Evolutionary conservation across 257 asterid genomes (phyloP).

Genomic region (Osmanthus fragrans): DNA sequence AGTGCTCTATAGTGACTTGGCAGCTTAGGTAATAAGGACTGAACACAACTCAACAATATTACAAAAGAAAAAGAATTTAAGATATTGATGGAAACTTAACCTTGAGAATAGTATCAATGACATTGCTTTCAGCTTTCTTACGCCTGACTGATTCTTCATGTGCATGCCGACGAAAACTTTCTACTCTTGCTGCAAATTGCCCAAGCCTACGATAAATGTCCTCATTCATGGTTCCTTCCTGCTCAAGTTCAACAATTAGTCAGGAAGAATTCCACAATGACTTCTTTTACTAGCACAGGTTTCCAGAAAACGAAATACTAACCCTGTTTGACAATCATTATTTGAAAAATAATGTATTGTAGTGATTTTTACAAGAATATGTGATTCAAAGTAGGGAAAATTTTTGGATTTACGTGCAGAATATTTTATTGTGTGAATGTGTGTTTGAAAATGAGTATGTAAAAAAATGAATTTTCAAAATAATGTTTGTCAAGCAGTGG

Average conservation of each 20-base stretch:
- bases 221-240: conserved; percentile 53
- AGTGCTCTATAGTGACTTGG: neutral
- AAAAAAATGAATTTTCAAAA: no score
- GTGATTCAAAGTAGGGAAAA: no score
- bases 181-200: conserved; percentile 66
- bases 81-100: conserved; percentile 34
- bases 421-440: no score
- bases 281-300: neutral
- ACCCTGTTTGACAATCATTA: no score
- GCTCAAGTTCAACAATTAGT: conserved; percentile 34
- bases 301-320: neutral
- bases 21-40: no score
- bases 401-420: no score
- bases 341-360: no score
- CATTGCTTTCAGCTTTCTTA: conserved; percentile 75
- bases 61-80: neutral
- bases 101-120: conserved; percentile 43
- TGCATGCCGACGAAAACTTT: conserved; percentile 64
- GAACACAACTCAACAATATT: neutral
- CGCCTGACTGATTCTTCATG: conserved; percentile 64
- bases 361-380: no score
- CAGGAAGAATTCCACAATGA: neutral
- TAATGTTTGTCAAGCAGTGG: no score
- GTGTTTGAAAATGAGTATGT: no score
- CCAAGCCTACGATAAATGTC: conserved; percentile 60